Base-by-base conservation (phyloP, 495 filamentous ascomycete genomes). In the Penicillium subrubescens region DNA sequence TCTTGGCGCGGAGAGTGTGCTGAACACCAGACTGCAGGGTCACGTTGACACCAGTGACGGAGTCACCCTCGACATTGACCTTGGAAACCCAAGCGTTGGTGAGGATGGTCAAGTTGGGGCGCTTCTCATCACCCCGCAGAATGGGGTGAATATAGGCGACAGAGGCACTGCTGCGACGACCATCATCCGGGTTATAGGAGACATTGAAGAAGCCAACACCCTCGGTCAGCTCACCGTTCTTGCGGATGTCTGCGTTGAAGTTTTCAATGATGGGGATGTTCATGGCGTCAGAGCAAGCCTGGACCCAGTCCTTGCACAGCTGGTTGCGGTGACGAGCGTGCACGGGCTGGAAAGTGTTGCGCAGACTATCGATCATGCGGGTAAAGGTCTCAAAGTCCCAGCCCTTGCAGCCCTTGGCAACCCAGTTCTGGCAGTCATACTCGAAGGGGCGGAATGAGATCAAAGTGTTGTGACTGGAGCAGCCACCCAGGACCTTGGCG, bases 101-200 rank as follows among this genome's bases (percentile, higher is more conserved):
- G 51, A 95, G 79, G 57, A 95, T 86, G 11, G 89, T 93, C 71
- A 95, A 75, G 69, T 95, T 95, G 3, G 88, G 84, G 37, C 90
- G 80, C 73, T 87, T 88, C 80, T 93, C 90, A 35, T 90, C 86
- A 8, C 90, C 90, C 12, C 85, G 82, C 35, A 95, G 80, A 61
- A 95, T 92, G 23, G 92, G 92, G 69, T 95, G 92, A 71, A 95
- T 91, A 72, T 95, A 95, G 17, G 92, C 92, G 4, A 95, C 92
- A 68, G 86, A 89, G 56, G 92, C 90, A 72, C 89, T 92, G 80
- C 88, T 91, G 50, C 92, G 84, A 61, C 84, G 84, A 64, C 91
- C 91, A 68, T 90, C 84, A 65, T 93, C 90, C 0, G 91, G 91
- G 73, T 93, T 92, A 77, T 93, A 95, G 34, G 89, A 84, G 39